Conservation (phyloP, 2,329 filamentous ascomycete genomes). For the Fusarium nanum region DNA sequence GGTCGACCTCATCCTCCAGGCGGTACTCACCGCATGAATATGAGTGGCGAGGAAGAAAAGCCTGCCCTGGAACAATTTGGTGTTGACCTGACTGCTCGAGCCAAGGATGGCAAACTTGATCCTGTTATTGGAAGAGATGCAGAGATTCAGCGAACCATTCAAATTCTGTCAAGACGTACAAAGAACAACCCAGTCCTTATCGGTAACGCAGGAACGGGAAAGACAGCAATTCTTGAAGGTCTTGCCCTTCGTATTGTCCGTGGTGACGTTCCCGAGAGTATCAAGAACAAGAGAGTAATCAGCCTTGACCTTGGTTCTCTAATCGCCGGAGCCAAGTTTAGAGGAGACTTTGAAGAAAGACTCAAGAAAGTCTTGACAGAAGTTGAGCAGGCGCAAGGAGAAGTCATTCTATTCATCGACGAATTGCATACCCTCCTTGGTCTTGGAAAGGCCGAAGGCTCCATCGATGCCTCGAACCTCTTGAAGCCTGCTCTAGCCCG, state of each 20-base stretch:
- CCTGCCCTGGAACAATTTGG: conserved; percentile 91
- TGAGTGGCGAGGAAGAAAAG: conserved; percentile 81
- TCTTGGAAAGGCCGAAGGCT: conserved; percentile 93
- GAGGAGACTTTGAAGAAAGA: conserved; percentile 95
- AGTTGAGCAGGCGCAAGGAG: conserved; percentile 87
- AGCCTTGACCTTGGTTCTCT: conserved; percentile 89
- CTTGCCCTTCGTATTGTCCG: conserved; percentile 89
- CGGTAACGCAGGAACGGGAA: conserved; percentile 89
- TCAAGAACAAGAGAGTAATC: conserved; percentile 93
- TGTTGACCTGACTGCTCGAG: conserved; percentile 86
- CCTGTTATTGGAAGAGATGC: conserved; percentile 93
- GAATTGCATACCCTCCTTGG: conserved; percentile 93
- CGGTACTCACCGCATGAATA: conserved; percentile 92
- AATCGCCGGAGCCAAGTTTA: conserved; percentile 94
- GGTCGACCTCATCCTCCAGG: conserved; percentile 87
- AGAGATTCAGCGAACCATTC: conserved; percentile 94
- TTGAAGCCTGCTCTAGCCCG: conserved; percentile 93
- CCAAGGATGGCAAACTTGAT: conserved; percentile 90
- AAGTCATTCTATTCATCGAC: conserved; percentile 94
- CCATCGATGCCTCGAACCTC: conserved; percentile 94
- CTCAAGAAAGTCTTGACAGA: conserved; percentile 92
- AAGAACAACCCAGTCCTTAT: conserved; percentile 98
- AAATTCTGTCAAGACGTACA: conserved; percentile 89
- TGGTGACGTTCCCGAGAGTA: conserved; percentile 93
- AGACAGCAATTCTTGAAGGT: conserved; percentile 93